phyloP scores from a whole-genome alignment of 2,329 filamentous ascomycete species.

The Metarhizium anisopliae region DNA sequence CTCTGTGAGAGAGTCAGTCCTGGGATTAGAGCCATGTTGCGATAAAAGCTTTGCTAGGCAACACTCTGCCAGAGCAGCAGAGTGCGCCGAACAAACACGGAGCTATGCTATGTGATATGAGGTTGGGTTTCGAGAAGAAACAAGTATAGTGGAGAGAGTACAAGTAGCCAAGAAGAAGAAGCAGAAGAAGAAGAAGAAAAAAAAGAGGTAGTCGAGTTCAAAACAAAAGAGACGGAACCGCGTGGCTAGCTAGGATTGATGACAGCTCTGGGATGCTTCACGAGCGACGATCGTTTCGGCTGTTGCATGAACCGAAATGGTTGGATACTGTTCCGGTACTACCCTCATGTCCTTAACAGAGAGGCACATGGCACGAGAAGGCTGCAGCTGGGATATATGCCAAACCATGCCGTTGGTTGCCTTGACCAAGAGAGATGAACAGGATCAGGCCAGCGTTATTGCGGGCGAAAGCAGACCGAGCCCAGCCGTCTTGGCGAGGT shows the following conservation, averaged over 20 bases:
- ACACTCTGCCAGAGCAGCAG: slow-evolving; percentile 2
- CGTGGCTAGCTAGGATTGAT: too few relatives aligned
- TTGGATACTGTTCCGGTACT: not conserved
- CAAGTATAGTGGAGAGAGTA: too few relatives aligned
- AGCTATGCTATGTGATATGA: not conserved
- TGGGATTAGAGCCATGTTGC: slow-evolving; percentile 17
- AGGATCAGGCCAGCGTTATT: not conserved
- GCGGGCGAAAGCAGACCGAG: not conserved
- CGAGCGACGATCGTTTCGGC: not conserved
- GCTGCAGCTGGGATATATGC: not conserved
- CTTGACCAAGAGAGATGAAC: not conserved
- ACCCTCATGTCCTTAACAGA: not conserved
- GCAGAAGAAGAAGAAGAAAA: too few relatives aligned
- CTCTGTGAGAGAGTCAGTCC: slow-evolving; percentile 25
- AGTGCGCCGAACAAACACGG: not conserved
- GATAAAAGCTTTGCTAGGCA: not conserved
- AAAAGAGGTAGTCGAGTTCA: not conserved
- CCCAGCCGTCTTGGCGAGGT: not conserved
- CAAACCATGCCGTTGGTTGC: not conserved
- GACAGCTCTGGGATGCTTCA: not conserved
- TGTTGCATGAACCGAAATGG: not conserved
- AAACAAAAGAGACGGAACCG: not conserved
- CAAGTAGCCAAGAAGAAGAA: too few relatives aligned
- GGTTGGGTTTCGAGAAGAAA: not conserved
- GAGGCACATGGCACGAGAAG: not conserved